Evolutionary conservation across 495 filamentous ascomycete species (phyloP).

Genomic region (Penicillium daleae): DNA sequence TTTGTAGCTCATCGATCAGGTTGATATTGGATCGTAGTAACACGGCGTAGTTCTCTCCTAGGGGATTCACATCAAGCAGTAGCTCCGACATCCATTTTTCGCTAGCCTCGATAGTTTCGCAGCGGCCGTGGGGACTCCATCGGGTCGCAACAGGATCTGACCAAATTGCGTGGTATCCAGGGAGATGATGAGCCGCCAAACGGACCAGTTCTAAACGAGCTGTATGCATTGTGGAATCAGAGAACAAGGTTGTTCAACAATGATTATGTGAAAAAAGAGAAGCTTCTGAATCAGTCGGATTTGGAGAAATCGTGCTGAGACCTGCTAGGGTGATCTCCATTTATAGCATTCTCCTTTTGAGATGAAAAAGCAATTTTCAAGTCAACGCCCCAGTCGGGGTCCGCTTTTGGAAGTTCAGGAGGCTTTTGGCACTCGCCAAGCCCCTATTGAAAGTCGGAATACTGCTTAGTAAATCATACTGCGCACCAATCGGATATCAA

Average conservation of each 20-base stretch:
- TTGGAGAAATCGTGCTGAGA: too few relatives aligned
- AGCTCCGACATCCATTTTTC: conserved; percentile 23
- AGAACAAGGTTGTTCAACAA: too few relatives aligned
- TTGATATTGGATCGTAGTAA: conserved; percentile 13
- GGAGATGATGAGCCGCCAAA: conserved; percentile 19
- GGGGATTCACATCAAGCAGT: conserved; percentile 19
- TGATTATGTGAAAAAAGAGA: too few relatives aligned
- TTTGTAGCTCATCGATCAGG: background rate
- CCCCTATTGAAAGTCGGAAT: too few relatives aligned
- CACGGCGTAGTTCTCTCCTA: conserved; percentile 28
- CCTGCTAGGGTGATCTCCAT: too few relatives aligned
- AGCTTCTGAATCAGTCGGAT: too few relatives aligned
- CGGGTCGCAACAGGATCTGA: conserved; percentile 25
- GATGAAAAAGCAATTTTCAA: too few relatives aligned
- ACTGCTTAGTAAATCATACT: too few relatives aligned
- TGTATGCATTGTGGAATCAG: conserved; percentile 18
- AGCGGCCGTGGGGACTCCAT: conserved; percentile 27
- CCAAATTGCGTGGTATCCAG: conserved; percentile 27
- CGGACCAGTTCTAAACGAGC: conserved; percentile 21
- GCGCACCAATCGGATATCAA: too few relatives aligned
- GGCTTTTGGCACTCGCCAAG: background rate
- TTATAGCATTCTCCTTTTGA: too few relatives aligned
- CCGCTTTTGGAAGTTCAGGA: background rate
- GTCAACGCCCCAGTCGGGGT: background rate
- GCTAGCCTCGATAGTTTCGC: conserved; percentile 22